Base-by-base conservation (phyloP, 78 protist species). In the Dictyostelium intermedium region DNA sequence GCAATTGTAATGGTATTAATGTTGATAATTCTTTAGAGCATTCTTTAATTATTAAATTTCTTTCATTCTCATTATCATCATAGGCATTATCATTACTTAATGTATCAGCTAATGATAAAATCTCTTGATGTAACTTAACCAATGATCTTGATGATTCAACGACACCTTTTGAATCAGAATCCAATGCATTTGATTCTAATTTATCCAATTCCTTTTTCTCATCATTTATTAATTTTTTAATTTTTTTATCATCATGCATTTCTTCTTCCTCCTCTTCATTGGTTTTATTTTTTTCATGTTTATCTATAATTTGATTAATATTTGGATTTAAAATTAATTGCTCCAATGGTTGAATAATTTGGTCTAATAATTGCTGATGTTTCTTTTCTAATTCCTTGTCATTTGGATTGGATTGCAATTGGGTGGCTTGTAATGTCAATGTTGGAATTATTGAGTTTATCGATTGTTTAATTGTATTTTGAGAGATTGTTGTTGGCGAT, bases 121-220 rank as follows among this genome's bases (percentile, higher is more conserved):
- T 32, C n/a, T 89, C 87, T 34, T 89, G 94, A 69, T 89, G 94
- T 34, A 39, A 43, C 25, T 89, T 89, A 6, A 89, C 94, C 30
- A 89, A 32, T 10, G 74, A 30, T 69, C 78, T 89, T 11, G 94
- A 80, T 5, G 81, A 41, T 45, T 89, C 94, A 27, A 89, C 80
- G 34, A 89, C 79, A 41, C 83, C 87, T 66, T 39, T 77, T 10
- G 79, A 63, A 66, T 89, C 87, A 9, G 84, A 27, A 16, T 89
- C 94, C 5, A 89, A 35, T 27, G 56, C 18, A 45, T 69, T 32
- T 16, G 81, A 5, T 47, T 79, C 45, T 10, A 89, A 41, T 80
- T 80, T 63, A 66, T 78, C 50, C 6, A 89, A n/a, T 35, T 60
- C 43, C 6, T 23, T 66, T 3, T 70, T 70, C 69, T 89, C 87